Evolutionary conservation across 1,284 basidiomycete species (phyloP), one percentile per base, ranked within the genome.

Genomic region (Pascua sp.): DNA sequence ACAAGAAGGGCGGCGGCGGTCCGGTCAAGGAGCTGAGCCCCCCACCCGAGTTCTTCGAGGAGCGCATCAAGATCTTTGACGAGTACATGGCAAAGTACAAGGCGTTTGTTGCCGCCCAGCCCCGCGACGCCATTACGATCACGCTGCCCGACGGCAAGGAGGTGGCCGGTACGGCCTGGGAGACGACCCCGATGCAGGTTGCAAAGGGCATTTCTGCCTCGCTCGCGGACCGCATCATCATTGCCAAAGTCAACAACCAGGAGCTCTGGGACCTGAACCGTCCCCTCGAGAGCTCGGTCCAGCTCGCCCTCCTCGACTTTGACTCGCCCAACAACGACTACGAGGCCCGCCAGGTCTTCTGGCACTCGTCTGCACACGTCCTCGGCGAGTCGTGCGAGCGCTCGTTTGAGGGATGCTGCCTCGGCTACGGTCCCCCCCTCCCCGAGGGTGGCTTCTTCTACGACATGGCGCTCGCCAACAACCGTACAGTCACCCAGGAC

Each of bases 311-410:
- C 18, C 83, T 98, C 53, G 91, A 97, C 78, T 99, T 98, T 71
- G 92, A 98, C 52, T 86, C 94, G 63, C 88, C 90, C 10, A 71
- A 78, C 41, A 76, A 76, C 68, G 93, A 98, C 82, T 95, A 93
- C 85, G 68, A 64, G 69, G 77, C 91, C 55, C 91, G 95, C 76
- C 88, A 87, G 67, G 96, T 98, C 40, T 99, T 98, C 81, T 99
- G 96, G 96, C 96, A 98, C 76, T 98, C 95, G 24, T 98, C 94
- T 11, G 96, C 96, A 0, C 96, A 98, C 79, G 93, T 98, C 55
- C 83, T 99, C n/a, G 96, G 96, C 52, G 96, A 99, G 79, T 90
- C 96, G 47, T 87, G 92, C 46, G 96, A 99, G 77, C 85, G 90
- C 59, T 92, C 96, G 77, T 97, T 74, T 47, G 73, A 98, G 75